Percentiles rank a stretch among this genome's conserved stretches.
Conservation (phyloP, 768 basidiomycete species). For the Pleurotus platypus region DNA sequence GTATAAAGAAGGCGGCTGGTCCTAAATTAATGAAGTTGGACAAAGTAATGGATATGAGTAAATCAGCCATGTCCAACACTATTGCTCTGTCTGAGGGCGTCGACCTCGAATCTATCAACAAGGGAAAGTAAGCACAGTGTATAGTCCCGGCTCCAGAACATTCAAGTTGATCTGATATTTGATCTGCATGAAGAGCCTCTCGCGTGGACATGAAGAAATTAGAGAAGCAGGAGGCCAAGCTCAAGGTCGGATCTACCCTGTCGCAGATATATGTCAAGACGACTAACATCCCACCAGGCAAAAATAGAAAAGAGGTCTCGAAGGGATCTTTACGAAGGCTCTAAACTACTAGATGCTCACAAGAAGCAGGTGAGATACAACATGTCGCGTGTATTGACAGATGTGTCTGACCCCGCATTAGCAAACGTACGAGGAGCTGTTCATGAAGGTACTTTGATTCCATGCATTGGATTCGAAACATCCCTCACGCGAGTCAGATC, state of each 20-base stretch:
- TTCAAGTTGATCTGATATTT: conserved; percentile 13
- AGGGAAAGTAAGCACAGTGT: conserved; percentile 72
- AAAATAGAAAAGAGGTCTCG: conserved; percentile 97
- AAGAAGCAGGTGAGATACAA: conserved; percentile 68
- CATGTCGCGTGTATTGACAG: neutral
- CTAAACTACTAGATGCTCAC: conserved; percentile 89
- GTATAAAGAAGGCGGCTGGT: conserved; percentile 55
- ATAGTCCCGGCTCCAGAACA: neutral
- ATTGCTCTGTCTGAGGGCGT: conserved; percentile 80
- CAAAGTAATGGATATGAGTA: conserved; percentile 87
- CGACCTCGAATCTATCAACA: conserved; percentile 88
- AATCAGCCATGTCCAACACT: conserved; percentile 73
- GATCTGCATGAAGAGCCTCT: conserved; percentile 55
- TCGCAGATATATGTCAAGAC: neutral
- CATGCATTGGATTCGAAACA: neutral
- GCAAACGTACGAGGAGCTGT: conserved; percentile 99
- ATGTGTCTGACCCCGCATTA: conserved; percentile 24
- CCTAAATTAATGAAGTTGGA: conserved; percentile 75
- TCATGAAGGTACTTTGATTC: conserved; percentile 72
- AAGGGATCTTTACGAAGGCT: conserved; percentile 91
- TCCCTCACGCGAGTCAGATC: conserved; percentile 44
- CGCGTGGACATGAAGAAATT: conserved; percentile 94
- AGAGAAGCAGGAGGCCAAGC: conserved; percentile 95
- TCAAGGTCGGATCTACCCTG: conserved; percentile 48
- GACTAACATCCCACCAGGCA: conserved; percentile 42